These are phyloP conservation scores for Agaricus subrufescens DNA, from an alignment of 768 basidiomycete species.

Conservation along the genomic window DNA sequence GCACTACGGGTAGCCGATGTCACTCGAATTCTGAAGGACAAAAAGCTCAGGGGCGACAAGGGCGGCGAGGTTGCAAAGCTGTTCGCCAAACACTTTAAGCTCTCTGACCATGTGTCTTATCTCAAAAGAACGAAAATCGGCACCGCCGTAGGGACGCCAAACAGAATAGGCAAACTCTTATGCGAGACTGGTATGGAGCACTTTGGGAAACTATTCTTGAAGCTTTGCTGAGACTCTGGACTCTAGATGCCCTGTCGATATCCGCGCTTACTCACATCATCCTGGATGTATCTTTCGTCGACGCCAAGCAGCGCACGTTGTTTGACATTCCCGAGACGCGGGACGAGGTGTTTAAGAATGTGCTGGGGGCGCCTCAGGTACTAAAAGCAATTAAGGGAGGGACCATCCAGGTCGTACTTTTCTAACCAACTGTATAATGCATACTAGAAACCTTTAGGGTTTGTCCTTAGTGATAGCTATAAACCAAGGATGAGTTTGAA, in stretches of 20 bases:
- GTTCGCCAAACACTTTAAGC: constrained; percentile 93
- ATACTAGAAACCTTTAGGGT: constrained; percentile 85
- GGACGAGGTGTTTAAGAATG: constrained; percentile 72
- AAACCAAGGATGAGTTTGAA: constrained; percentile 5
- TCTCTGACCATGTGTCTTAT: constrained; percentile 81
- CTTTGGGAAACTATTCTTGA: background rate
- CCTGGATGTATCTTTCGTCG: constrained; percentile 69
- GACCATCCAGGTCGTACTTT: constrained; percentile 76
- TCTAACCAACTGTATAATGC: constrained; percentile 34
- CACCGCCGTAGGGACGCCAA: constrained; percentile 89
- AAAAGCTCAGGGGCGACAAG: constrained; percentile 69
- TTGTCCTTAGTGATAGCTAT: constrained; percentile 80
- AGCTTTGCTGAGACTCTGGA: constrained; percentile 6
- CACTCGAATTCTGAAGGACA: constrained; percentile 67
- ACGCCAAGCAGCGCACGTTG: constrained; percentile 70
- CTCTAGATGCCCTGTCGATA: constrained; percentile 62
- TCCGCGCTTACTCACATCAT: constrained; percentile 82
- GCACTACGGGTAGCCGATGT: constrained; percentile 91
- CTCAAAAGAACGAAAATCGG: constrained; percentile 83
- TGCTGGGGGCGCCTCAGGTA: constrained; percentile 61
- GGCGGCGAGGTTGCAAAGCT: constrained; percentile 92
- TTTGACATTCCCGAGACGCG: constrained; percentile 83
- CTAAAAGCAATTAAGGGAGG: constrained; percentile 62
- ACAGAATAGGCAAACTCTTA: constrained; percentile 82
- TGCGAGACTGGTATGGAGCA: constrained; percentile 55